A percentile compares a stretch with the other conserved stretches of the same genome.
Evolutionary conservation across 2,329 filamentous ascomycete genomes (phyloP).

Genomic region (Alternaria atra): DNA sequence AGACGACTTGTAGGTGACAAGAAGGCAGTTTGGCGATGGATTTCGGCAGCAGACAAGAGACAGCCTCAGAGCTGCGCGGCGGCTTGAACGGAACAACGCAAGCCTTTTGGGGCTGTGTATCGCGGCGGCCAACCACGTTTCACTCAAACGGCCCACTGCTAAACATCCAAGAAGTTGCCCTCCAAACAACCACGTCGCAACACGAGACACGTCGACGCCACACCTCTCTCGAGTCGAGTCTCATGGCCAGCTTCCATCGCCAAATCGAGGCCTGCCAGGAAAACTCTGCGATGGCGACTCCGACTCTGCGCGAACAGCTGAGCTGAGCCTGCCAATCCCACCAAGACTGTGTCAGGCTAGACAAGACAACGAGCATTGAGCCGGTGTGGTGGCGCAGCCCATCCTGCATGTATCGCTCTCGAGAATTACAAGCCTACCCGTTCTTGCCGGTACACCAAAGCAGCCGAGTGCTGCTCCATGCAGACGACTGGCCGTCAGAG

Average conservation of each 20-base stretch:
- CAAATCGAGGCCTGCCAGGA: background rate
- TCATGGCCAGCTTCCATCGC: background rate
- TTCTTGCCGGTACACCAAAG: background rate
- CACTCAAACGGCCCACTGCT: slow-evolving; percentile 13
- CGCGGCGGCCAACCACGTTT: slow-evolving; percentile 11
- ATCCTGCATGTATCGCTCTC: slow-evolving; percentile 1
- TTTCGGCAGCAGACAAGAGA: slow-evolving; percentile 1
- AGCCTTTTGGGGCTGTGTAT: slow-evolving; percentile 19
- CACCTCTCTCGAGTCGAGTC: background rate
- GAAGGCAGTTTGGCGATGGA: background rate
- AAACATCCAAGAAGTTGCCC: slow-evolving; percentile 10
- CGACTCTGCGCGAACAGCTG: background rate
- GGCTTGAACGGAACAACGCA: slow-evolving; percentile 9
- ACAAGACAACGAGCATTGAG: slow-evolving; percentile 8
- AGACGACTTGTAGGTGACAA: background rate
- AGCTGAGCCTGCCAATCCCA: slow-evolving; percentile 11
- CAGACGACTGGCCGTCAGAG: background rate
- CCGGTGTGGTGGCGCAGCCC: slow-evolving; percentile 20
- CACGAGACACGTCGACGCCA: slow-evolving; percentile 13
- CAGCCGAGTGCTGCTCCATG: slow-evolving; percentile 3
- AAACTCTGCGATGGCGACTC: slow-evolving; percentile 8
- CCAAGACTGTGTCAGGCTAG: slow-evolving; percentile 11
- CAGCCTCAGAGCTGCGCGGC: slow-evolving; percentile 6
- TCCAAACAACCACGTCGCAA: slow-evolving; percentile 7
- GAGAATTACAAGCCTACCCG: slow-evolving; percentile 3